A percentile compares a stretch with the other conserved stretches of the same genome.
Conservation (phyloP, 1,139 yeast genomes). For the Hansenula lynferdii region DNA sequence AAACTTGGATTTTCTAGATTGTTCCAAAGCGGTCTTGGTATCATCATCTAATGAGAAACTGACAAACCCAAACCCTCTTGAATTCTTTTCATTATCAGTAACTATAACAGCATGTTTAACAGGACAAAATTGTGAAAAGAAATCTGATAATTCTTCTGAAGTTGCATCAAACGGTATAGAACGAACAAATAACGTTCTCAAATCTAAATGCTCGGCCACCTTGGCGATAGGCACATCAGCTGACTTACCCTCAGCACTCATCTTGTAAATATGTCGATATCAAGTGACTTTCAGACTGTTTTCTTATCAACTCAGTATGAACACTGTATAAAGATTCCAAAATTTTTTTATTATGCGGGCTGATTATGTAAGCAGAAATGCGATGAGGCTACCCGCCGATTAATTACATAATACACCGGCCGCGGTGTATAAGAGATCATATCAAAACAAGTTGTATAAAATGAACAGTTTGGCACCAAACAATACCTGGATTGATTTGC, state of each 20-base stretch:
- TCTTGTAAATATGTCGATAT: not conserved
- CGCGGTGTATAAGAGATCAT: too few relatives aligned
- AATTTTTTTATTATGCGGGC: not conserved
- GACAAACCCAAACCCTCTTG: slow-evolving; percentile 95
- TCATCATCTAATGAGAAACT: slow-evolving; percentile 86
- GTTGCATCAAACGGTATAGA: slow-evolving; percentile 79
- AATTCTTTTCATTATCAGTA: slow-evolving; percentile 62
- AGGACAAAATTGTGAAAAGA: slow-evolving; percentile 88
- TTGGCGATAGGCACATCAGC: not conserved
- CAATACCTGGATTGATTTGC: too few relatives aligned
- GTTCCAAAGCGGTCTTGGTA: slow-evolving; percentile 67
- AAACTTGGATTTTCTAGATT: slow-evolving; percentile 63
- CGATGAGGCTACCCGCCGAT: slow-evolving; percentile 2
- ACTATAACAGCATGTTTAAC: slow-evolving; percentile 95
- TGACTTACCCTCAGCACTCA: slow-evolving; percentile 3
- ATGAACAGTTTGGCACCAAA: too few relatives aligned
- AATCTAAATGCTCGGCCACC: slow-evolving; percentile 26
- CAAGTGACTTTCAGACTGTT: too few relatives aligned
- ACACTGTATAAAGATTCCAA: too few relatives aligned
- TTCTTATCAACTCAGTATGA: too few relatives aligned
- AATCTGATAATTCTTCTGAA: slow-evolving; percentile 73
- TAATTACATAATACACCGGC: too few relatives aligned
- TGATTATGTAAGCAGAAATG: not conserved
- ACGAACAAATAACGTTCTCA: slow-evolving; percentile 77
- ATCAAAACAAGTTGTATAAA: too few relatives aligned